Conservation (phyloP, 2,329 filamentous ascomycete genomes). For the Allantophomopsis cytisporea region DNA sequence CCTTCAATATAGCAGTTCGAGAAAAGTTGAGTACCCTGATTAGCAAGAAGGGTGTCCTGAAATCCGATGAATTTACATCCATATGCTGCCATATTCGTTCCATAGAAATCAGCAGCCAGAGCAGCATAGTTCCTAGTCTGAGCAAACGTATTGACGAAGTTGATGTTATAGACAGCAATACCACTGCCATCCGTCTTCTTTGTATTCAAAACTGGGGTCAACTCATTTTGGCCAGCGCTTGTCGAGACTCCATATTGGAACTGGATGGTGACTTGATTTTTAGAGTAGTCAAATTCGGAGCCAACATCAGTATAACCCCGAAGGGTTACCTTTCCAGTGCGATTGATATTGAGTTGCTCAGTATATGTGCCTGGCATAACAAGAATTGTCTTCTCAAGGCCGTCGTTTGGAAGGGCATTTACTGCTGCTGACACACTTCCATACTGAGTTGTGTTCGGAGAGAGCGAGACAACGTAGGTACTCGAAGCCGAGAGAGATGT, state of each 20-base stretch:
- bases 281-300: slow-evolving; percentile 20
- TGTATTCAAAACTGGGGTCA: slow-evolving; percentile 27
- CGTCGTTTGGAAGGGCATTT: slow-evolving; percentile 25
- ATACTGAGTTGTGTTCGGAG: slow-evolving; percentile 23
- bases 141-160: slow-evolving; percentile 28
- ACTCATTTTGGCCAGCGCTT: slow-evolving; percentile 24
- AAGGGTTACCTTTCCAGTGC: slow-evolving; percentile 23
- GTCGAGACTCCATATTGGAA: slow-evolving; percentile 24
- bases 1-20: slow-evolving; percentile 39
- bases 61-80: slow-evolving; percentile 35
- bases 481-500: slow-evolving; percentile 6
- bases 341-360: slow-evolving; percentile 25
- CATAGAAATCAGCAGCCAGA: slow-evolving; percentile 33
- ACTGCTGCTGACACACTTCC: slow-evolving; percentile 27
- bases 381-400: slow-evolving; percentile 23
- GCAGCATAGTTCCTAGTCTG: slow-evolving; percentile 27
- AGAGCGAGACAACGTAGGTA: slow-evolving; percentile 16
- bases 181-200: slow-evolving; percentile 23
- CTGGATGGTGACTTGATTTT: slow-evolving; percentile 22
- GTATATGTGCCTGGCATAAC: slow-evolving; percentile 25
- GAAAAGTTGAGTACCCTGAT: slow-evolving; percentile 37
- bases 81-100: slow-evolving; percentile 36
- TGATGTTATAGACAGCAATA: slow-evolving; percentile 35
- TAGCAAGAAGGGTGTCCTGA: slow-evolving; percentile 35
- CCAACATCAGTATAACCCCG: slow-evolving; percentile 14